Base-by-base conservation (phyloP, 2,329 filamentous ascomycete genomes). In the Paecilomyces variotii region DNA sequence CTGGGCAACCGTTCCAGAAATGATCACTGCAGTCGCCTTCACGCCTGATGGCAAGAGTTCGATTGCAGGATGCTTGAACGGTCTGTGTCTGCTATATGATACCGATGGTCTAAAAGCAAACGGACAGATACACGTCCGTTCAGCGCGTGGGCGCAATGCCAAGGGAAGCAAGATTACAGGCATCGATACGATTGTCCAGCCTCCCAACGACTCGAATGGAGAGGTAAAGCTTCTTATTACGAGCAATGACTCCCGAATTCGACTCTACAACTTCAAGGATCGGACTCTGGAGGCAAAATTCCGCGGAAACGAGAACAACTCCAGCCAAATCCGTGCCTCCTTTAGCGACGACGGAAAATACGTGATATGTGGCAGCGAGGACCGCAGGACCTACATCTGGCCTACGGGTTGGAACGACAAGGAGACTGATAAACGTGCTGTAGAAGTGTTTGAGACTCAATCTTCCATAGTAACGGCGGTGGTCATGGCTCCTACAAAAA, bases 91-190 rank as follows among this genome's bases (percentile, higher is more conserved):
- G 63, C 94, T 97, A 65, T 96, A 93, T 73, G 90, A 96, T 58
- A 99, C 94, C 0, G 91, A 97, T 66, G 91, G 91, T 0, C 76
- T 99, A 55, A 94, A 90, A 68, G 84, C 87, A 56, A 84, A 90
- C 64, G 88, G 88, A 1, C 91, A 97, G 70, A 87, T 97, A 30
- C 91, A 96, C 64, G 92, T 97, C n/a, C 87, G 92, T 52, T 97
- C 92, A 0, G 91, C 91, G 0, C 84, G 92, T 60, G 93, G 94
- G 2, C 92, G 91, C 70, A 97, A 97, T 68, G 89, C 92, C 3
- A 97, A 96, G 72, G 93, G 93, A 4, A 96, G 91, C 77, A 99
- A 99, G 72, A 96, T 99, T 65, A 97, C 94, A 0, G 92, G 91
- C 5, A 96, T 99, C 56, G 87, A 93, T 68, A 88, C 91, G 0